Evolutionary conservation across 495 filamentous ascomycete genomes (phyloP).

Genomic region (Paragyromitra xinjiangensis): DNA sequence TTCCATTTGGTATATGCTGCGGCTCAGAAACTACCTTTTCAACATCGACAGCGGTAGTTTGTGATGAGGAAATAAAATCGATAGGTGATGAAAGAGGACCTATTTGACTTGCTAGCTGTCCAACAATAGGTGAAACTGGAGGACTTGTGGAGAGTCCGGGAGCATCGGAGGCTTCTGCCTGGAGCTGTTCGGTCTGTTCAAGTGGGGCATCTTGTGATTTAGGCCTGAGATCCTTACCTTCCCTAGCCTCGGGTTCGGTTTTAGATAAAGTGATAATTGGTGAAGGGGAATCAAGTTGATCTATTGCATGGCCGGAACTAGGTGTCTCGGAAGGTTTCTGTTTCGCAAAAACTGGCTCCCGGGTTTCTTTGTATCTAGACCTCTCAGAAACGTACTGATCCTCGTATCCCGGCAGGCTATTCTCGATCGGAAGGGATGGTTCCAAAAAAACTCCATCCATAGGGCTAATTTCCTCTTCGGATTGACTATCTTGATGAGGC

Average conservation of each 20-base stretch:
- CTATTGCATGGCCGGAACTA: not conserved
- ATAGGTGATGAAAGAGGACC: not conserved
- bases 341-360: not conserved
- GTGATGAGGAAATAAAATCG: not conserved
- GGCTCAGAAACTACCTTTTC: not conserved
- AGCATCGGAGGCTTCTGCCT: not conserved
- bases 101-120: not conserved
- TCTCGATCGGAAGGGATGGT: not conserved
- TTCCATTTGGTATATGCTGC: not conserved
- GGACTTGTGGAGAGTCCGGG: not conserved
- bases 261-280: not conserved
- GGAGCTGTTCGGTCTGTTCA: not conserved
- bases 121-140: not conserved
- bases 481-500: not conserved
- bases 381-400: not conserved
- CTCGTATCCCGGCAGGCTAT: not conserved
- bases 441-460: not conserved
- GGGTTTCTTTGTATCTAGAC: not conserved
- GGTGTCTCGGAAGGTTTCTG: not conserved
- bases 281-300: slow-evolving; percentile 3
- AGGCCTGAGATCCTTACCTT: not conserved
- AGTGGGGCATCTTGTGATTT: not conserved
- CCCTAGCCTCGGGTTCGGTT: not conserved
- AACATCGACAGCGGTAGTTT: not conserved
- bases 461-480: not conserved